Percentiles rank a stretch among this genome's conserved stretches.
phyloP scores from a whole-genome alignment of 225 moss, liverwort and hornwort species.

The Sphagnum tenellum region DNA sequence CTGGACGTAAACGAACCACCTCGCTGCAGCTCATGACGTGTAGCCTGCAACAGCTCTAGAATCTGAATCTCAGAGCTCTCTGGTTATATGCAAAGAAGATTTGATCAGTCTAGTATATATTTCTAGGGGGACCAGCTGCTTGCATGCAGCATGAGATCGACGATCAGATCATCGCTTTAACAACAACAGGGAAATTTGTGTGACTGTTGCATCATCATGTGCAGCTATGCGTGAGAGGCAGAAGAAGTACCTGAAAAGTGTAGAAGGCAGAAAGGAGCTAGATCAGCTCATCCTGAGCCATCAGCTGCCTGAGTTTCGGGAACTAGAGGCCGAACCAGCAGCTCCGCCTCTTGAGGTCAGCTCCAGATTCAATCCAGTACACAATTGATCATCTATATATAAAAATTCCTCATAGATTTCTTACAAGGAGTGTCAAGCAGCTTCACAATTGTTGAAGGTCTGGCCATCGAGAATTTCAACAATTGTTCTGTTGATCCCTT shows the following conservation, averaged over 20 bases:
- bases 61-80: neutral
- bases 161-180: too few relatives aligned
- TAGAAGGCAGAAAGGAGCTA: slow-evolving; percentile 1
- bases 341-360: neutral
- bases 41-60: neutral
- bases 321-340: neutral
- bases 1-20: too few relatives aligned
- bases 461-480: too few relatives aligned
- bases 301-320: too few relatives aligned
- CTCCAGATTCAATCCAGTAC: neutral
- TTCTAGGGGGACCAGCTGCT: neutral
- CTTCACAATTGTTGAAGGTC: too few relatives aligned
- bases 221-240: slow-evolving; percentile 3
- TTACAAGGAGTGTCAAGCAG: neutral
- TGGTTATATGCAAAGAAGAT: neutral
- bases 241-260: neutral
- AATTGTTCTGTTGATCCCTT: too few relatives aligned
- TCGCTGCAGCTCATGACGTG: too few relatives aligned
- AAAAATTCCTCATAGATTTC: neutral
- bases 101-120: neutral
- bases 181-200: too few relatives aligned
- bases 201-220: neutral
- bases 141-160: too few relatives aligned
- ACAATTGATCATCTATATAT: neutral
- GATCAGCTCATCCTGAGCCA: neutral